These are phyloP conservation scores for Lyophyllum decastes DNA, from an alignment of 768 basidiomycete genomes.

Conservation along the genomic window DNA sequence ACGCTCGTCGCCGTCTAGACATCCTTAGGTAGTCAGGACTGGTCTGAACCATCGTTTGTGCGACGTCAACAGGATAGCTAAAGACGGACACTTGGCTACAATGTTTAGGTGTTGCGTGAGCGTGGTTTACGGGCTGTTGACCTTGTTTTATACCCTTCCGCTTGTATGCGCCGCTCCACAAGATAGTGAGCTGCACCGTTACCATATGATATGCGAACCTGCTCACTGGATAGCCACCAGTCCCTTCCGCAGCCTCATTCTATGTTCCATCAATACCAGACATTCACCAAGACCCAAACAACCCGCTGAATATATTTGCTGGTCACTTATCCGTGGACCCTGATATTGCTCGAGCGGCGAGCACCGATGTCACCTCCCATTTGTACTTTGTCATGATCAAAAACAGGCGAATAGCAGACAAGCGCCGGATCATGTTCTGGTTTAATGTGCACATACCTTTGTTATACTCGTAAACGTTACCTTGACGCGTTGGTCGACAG, in stretches of 20 bases:
- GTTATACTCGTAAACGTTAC: not conserved
- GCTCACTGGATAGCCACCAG: conserved; percentile 34
- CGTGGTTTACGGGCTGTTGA: conserved; percentile 16
- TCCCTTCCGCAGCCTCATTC: conserved; percentile 81
- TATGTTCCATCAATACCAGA: conserved; percentile 79
- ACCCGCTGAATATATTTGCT: conserved; percentile 78
- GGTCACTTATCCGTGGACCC: conserved; percentile 87
- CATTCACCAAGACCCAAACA: conserved; percentile 68
- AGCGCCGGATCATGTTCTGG: conserved; percentile 91
- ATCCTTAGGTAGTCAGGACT: not conserved
- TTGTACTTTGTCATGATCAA: conserved; percentile 90
- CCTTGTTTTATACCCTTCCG: conserved; percentile 8
- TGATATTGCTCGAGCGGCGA: conserved; percentile 44
- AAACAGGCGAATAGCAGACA: conserved; percentile 86
- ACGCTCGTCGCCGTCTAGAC: not conserved
- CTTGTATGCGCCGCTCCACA: conserved; percentile 30
- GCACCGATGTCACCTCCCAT: conserved; percentile 71
- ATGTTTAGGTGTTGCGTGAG: conserved; percentile 12
- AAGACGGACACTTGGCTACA: not conserved
- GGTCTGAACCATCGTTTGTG: not conserved
- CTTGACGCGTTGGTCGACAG: conserved; percentile 37
- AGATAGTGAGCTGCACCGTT: conserved; percentile 35
- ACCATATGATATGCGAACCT: conserved; percentile 1
- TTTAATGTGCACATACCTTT: conserved; percentile 77
- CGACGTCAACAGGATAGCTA: not conserved